Evolutionary conservation across 768 basidiomycete species (phyloP).

Genomic region (Pleurotus platypus): DNA sequence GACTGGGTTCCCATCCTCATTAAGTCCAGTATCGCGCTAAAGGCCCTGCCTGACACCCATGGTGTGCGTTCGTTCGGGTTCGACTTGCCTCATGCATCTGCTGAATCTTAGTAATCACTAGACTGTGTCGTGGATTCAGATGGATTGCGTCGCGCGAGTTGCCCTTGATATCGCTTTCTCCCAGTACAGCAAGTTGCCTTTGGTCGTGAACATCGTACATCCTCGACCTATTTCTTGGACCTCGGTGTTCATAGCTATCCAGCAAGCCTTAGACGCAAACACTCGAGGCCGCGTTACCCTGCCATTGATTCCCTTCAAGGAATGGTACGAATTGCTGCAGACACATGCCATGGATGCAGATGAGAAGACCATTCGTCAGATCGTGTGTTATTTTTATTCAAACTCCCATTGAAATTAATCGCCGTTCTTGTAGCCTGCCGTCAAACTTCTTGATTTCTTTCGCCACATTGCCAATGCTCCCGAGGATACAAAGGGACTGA

Average conservation of each 20-base stretch:
- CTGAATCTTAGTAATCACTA: constrained; percentile 6
- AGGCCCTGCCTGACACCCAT: constrained; percentile 14
- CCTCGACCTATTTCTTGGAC: constrained; percentile 31
- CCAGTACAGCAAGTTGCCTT: constrained; percentile 6
- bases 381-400: not conserved
- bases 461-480: constrained; percentile 14
- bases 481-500: constrained; percentile 4
- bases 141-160: constrained; percentile 21
- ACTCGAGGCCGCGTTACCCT: not conserved
- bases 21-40: constrained; percentile 27
- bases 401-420: not conserved
- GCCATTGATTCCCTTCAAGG: constrained; percentile 14
- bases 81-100: not conserved
- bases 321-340: constrained; percentile 18
- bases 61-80: constrained; percentile 15
- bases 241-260: constrained; percentile 7
- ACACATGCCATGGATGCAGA: constrained; percentile 2
- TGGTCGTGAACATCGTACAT: constrained; percentile 30
- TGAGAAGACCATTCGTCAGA: constrained; percentile 3
- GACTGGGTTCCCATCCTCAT: constrained; percentile 38
- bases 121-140: constrained; percentile 32
- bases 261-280: not conserved
- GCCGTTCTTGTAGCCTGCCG: constrained; percentile 22
- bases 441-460: constrained; percentile 32
- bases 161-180: constrained; percentile 28